These are phyloP conservation scores for Aspergillus brunneoviolaceus DNA, from an alignment of 2,329 filamentous ascomycete genomes.

Conservation along the genomic window DNA sequence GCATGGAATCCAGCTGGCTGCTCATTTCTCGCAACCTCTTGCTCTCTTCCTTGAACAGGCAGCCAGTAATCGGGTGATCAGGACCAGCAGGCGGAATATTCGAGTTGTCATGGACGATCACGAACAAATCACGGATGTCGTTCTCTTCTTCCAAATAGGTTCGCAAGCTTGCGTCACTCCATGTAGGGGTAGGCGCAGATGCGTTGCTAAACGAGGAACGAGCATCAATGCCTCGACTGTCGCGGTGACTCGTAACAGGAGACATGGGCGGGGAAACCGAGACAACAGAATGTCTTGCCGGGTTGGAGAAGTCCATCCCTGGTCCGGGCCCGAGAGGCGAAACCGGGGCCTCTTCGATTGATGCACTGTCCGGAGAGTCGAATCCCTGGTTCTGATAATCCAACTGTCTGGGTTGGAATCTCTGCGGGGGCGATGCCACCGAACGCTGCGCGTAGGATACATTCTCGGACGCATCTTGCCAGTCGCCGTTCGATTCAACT, in stretches of 20 bases:
- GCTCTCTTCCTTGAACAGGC: conserved; percentile 83
- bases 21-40: conserved; percentile 84
- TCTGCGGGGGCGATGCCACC: conserved; percentile 32
- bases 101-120: conserved; percentile 89
- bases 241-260: conserved; percentile 29
- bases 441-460: conserved; percentile 18
- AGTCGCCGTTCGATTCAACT: conserved; percentile 17
- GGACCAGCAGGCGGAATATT: conserved; percentile 73
- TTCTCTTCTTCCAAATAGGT: conserved; percentile 88
- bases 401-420: conserved; percentile 23
- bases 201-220: conserved; percentile 57
- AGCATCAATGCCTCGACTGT: conserved; percentile 35
- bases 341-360: conserved; percentile 50
- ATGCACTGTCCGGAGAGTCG: conserved; percentile 68
- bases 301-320: conserved; percentile 68
- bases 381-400: conserved; percentile 53
- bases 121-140: conserved; percentile 84
- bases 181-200: conserved; percentile 61
- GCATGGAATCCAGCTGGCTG: conserved; percentile 82
- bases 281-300: conserved; percentile 62
- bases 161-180: conserved; percentile 83
- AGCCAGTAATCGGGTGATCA: conserved; percentile 81
- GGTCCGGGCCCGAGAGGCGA: conserved; percentile 60
- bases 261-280: conserved; percentile 62
- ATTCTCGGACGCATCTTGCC: conserved; percentile 10